Evolutionary conservation across 805 yeast species (phyloP), one percentile per base, ranked within the genome.

Genomic region (Suhomyces kilbournensis): DNA sequence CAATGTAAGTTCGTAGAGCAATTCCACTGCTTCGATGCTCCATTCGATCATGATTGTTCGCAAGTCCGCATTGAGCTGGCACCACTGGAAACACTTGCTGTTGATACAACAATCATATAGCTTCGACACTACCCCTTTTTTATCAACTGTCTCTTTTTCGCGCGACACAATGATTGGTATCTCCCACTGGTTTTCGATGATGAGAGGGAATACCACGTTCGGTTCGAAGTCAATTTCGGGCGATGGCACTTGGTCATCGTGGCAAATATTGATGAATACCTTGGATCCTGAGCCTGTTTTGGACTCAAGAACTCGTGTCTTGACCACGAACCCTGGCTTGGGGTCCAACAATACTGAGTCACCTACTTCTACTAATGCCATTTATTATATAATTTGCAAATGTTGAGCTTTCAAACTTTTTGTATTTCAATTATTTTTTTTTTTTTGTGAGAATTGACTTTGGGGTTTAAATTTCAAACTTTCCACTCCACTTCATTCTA

Each of bases 81-180:
- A 77, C 86, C 92, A 85, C 43, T 72, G 70, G 70, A 85, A 77
- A 47, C 91, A 82, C 34, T 69, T 70, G 7, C 81, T 76, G 63
- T 89, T 84, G 53, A 90, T 79, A 46, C 92, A 84, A 67, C 97
- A 91, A 66, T 91, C 97, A 60, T 82, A 82, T 1, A 89, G 91
- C 43, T 78, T 69, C 43, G 91, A 82, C 14, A 72, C 66, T 2
- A 70, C 67, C 0, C 96, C 96, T 60, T 82, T 82, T 62, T 91
- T 91, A 65, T 92, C 97, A 12, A 54, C 64, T 44, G 79, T 86
- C 10, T 84, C 63, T 51, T 77, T 65, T 46, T 79, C 80, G 0
- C 78, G 74, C 0, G 93, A 83, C 0, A 89, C 82, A 1, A 88
- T 78, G 2, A 92, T 82, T 1, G 97, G 97, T 1, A 90, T 85